These are phyloP conservation scores for Calonectria multiphialidica DNA, from an alignment of 2,329 filamentous ascomycete species.

Conservation along the genomic window DNA sequence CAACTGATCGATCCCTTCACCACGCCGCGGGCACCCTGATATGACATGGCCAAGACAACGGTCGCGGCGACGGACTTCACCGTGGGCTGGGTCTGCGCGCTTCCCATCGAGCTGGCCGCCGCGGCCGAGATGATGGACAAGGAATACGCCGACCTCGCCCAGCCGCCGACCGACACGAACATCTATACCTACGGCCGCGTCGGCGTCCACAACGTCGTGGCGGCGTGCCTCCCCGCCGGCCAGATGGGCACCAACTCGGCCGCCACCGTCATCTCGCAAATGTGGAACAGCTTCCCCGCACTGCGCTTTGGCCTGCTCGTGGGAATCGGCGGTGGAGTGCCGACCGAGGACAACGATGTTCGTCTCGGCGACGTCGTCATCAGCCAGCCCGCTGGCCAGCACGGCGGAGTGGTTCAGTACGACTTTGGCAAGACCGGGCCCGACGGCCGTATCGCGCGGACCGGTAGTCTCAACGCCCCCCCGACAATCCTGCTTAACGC, in stretches of 20 bases:
- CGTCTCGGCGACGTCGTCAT: slow-evolving; percentile 49
- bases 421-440: slow-evolving; percentile 43
- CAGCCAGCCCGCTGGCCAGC: slow-evolving; percentile 30
- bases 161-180: slow-evolving; percentile 22
- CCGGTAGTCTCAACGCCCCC: not conserved
- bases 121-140: not conserved
- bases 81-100: not conserved
- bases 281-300: slow-evolving; percentile 47
- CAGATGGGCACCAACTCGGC: slow-evolving; percentile 45
- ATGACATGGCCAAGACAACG: not conserved
- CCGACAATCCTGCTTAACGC: slow-evolving; percentile 13
- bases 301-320: slow-evolving; percentile 51
- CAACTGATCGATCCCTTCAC: not conserved
- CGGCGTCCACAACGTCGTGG: slow-evolving; percentile 43
- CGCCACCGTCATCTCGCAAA: slow-evolving; percentile 38
- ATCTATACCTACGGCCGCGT: slow-evolving; percentile 41
- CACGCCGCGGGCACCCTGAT: not conserved
- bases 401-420: slow-evolving; percentile 41
- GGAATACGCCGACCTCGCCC: not conserved
- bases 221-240: slow-evolving; percentile 34
- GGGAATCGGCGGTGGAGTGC: slow-evolving; percentile 54
- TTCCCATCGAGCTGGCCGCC: not conserved
- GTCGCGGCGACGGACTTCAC: not conserved
- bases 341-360: slow-evolving; percentile 38
- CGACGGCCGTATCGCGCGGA: slow-evolving; percentile 41